Percentiles rank a stretch among this genome's conserved stretches.
phyloP scores from a whole-genome alignment of 208 protist species.

The Leishmania lainsoni region DNA sequence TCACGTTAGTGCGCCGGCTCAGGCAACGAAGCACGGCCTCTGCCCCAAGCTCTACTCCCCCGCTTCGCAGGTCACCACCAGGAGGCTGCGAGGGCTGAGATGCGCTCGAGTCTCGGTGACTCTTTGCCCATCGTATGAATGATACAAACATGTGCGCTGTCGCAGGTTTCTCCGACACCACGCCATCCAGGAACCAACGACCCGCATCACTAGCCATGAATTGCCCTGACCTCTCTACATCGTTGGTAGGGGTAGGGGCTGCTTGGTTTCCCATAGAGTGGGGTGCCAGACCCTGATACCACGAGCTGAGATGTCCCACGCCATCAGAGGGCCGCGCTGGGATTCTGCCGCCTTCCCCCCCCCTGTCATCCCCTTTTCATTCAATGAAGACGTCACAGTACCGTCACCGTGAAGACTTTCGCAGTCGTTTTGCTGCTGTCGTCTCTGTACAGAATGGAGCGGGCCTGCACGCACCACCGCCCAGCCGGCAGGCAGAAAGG shows the following conservation, averaged over 20 bases:
- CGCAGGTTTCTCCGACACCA: no score
- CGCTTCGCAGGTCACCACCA: not conserved
- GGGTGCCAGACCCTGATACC: no score
- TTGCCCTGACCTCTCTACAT: not conserved
- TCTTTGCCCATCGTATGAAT: no score
- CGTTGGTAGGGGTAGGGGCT: no score
- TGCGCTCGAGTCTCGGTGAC: no score
- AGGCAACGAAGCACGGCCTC: not conserved
- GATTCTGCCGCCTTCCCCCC: not conserved
- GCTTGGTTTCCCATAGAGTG: no score
- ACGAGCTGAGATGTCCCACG: no score
- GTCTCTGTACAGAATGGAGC: constrained; percentile 38
- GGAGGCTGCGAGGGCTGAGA: no score
- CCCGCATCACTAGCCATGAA: not conserved
- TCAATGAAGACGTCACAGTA: constrained; percentile 16
- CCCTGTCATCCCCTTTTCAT: not conserved
- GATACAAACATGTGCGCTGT: no score
- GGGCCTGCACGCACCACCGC: constrained; percentile 79
- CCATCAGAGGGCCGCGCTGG: not conserved
- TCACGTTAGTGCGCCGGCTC: not conserved
- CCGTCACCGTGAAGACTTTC: constrained; percentile 75
- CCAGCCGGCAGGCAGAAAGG: constrained; percentile 72
- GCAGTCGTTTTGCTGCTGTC: constrained; percentile 38
- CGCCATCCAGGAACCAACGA: no score
- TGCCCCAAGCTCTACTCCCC: not conserved